Conservation (phyloP, 1,284 basidiomycete species). For the Salmacisia buchloeana region DNA sequence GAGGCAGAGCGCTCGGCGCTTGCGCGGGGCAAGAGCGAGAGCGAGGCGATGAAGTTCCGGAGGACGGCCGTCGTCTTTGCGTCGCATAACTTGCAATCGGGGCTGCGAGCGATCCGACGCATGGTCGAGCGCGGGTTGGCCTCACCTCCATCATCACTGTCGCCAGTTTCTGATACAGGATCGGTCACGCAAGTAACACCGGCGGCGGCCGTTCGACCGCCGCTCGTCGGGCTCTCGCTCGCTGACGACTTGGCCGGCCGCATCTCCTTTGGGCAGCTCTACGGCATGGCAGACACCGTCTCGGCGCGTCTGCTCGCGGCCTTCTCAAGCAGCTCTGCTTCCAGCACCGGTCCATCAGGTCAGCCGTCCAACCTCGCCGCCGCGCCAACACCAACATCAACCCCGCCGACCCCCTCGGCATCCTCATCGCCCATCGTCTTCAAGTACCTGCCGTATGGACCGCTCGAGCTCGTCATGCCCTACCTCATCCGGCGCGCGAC, state of each 20-base stretch:
- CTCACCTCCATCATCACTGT: constrained; percentile 12
- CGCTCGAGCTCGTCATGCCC: constrained; percentile 60
- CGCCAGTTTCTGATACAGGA: constrained; percentile 12
- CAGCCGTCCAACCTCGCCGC: background rate
- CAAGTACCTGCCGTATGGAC: constrained; percentile 45
- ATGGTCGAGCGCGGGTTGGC: constrained; percentile 63
- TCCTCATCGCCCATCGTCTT: constrained; percentile 35
- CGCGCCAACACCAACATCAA: background rate
- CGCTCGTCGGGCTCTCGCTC: constrained; percentile 45
- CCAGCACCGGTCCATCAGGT: constrained; percentile 49
- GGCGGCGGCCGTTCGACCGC: background rate
- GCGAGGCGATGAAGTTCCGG: constrained; percentile 38
- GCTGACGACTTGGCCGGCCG: constrained; percentile 62
- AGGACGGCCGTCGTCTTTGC: constrained; percentile 71
- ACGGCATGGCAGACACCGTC: constrained; percentile 69
- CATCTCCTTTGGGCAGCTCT: constrained; percentile 74
- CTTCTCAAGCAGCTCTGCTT: constrained; percentile 64
- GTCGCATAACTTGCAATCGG: constrained; percentile 74
- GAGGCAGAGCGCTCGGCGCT: background rate
- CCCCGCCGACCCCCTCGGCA: background rate
- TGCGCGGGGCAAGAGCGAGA: constrained; percentile 7
- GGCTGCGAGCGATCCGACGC: constrained; percentile 61
- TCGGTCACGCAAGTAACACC: background rate
- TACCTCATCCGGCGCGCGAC: constrained; percentile 69
- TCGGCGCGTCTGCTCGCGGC: constrained; percentile 62